Evolutionary conservation across 306 rosid species (phyloP).

Genomic region (Sesbania bispinosa): DNA sequence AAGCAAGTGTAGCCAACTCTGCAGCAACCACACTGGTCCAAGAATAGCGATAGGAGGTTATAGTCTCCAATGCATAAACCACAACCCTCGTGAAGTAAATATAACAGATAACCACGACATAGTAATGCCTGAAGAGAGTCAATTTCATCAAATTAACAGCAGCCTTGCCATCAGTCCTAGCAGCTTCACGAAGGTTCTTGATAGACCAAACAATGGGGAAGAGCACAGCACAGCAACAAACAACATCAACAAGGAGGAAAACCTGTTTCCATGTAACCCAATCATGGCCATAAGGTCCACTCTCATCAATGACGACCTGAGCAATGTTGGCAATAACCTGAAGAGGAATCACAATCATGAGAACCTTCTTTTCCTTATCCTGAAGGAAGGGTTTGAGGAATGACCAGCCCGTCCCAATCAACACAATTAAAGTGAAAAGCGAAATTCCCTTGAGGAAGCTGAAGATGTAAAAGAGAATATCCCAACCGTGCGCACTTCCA

Average conservation of each 20-base stretch:
- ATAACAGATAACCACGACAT: conserved; percentile 86
- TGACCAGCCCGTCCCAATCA: conserved; percentile 98
- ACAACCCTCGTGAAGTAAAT: conserved; percentile 93
- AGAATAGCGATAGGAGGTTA: conserved; percentile 82
- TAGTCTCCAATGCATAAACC: conserved; percentile 87
- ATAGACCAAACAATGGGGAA: conserved; percentile 98
- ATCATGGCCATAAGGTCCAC: conserved; percentile 72
- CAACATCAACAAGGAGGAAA: conserved; percentile 81
- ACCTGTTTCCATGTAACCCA: conserved; percentile 93
- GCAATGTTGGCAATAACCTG: conserved; percentile 89
- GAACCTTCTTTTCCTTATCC: conserved; percentile 92
- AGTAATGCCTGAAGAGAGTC: conserved; percentile 86
- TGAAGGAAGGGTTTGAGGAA: conserved; percentile 84
- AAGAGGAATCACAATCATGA: conserved; percentile 88
- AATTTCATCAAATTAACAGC: conserved; percentile 94
- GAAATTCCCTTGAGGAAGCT: conserved; percentile 87
- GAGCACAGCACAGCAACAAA: conserved; percentile 90
- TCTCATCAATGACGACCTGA: conserved; percentile 84
- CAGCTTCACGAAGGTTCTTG: conserved; percentile 92
- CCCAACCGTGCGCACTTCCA: conserved; percentile 98
- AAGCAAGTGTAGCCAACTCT: conserved; percentile 79
- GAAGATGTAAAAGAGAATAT: conserved; percentile 78
- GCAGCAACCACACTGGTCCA: conserved; percentile 95
- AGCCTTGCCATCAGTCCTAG: conserved; percentile 88
- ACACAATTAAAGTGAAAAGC: conserved; percentile 72